Base-by-base conservation (phyloP, 176 grass and related monocot species). In the Oryza punctata region DNA sequence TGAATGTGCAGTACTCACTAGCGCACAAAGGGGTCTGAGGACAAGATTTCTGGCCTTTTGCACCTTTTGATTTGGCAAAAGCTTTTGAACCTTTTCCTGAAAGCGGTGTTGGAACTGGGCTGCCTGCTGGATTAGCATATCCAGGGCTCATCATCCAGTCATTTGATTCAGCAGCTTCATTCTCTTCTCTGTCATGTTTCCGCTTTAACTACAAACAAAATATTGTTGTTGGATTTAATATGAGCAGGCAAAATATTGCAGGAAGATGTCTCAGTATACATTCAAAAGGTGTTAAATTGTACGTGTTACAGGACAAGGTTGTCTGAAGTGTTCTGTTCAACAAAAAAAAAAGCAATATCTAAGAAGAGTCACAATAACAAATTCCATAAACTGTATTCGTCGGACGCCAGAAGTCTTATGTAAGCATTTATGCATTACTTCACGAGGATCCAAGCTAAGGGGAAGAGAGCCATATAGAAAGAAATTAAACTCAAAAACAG, bases 111-210 rank as follows among this genome's bases (percentile, higher is more conserved):
- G 84, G 92, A 81, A 91, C 67, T 81, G 79, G 83, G 68, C 82
- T 94, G 30, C 21, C 77, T 14, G 78, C 40, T 46, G 64, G 25
- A 8, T 91, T 85, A 72, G 85, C 75, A 74, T 86, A 91, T 63
- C 88, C 92, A 86, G 92, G 86, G 80, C 83, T 91, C 47, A 85
- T 88, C 66, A 83, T 84, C 75, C 83, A 91, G 28, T 91, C 92
- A 84, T 49, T 91, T 81, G 88, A 86, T 82, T 88, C 85, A 54
- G 76, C 79, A 45, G 72, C 80, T 71, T 69, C 92, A 81, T 91
- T 88, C 35, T 69, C 76, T 81, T 88, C 70, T 72, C 72, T 65
- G 24, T 72, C 49, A 27, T 73, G 92, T 67, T 88, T 91, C 74
- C 88, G 54, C 72, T 94, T 94, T 77, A 91, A 86, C 92, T 94